Evolutionary conservation across 78 protist genomes (phyloP), one percentile per base, ranked within the genome.

Genomic region (Cyanophora paradoxa): DNA sequence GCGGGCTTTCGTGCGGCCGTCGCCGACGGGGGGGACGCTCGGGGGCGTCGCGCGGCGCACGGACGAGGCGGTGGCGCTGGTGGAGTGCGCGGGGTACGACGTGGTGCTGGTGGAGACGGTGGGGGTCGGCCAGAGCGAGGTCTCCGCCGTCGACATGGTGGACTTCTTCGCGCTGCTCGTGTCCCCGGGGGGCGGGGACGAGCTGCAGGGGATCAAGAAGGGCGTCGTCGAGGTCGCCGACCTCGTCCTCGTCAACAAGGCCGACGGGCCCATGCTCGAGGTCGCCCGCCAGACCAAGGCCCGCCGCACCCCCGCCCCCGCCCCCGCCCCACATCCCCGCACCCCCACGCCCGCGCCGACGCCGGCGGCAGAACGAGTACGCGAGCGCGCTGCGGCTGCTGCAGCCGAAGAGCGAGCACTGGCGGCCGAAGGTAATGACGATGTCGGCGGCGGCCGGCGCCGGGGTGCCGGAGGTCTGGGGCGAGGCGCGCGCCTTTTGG

Each of bases 121-220:
- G n/a, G 99, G 99, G 1, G 99, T 94, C 22, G 98, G 98, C 19
- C 98, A 96, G 78, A 75, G 88, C 0, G 99, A 96, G 68, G 66
- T 76, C 0, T 76, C 70, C 14, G 96, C 90, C 6, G 88, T 87
- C 3, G 86, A 88, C 26, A 77, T 93, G 85, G 89, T 87, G 0
- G 99, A 96, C 77, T 0, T 90, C 33, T 82, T 92, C 37, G 26
- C 72, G n/a, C 61, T 96, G 24, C 79, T 94, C 4, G 78, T 94
- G 8, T 91, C 97, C 13, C 99, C 99, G 0, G 97, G 88, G 10
- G 86, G 79, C 16, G 99, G 99, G 36, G 99, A 96, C 44, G 97
- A 88, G 59, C 89, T 96, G 26, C 99, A 93, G 83, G 97, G 97
- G 40, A 83, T 95, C 69, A 95, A 95, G 79, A 74, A 80, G 13